Conservation (phyloP, 106 monocot genomes). For the Acorus gramineus region DNA sequence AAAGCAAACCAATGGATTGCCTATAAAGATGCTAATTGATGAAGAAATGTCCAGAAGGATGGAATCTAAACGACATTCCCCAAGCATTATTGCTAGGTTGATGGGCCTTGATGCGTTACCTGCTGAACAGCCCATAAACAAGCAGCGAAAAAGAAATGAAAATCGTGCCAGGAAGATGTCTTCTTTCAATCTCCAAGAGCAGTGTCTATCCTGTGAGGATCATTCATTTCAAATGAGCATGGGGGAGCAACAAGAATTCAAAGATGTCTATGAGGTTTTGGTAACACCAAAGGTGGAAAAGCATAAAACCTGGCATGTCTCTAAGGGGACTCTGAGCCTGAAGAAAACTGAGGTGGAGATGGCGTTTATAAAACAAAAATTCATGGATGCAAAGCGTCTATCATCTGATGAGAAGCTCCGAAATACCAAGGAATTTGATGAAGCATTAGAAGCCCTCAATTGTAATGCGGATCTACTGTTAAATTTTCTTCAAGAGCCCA, state of each 20-base stretch:
- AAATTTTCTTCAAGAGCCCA: slow-evolving; percentile 65
- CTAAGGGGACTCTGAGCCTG: slow-evolving; percentile 6
- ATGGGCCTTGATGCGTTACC: slow-evolving; percentile 57
- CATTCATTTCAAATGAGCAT: slow-evolving; percentile 4
- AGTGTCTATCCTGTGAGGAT: slow-evolving; percentile 8
- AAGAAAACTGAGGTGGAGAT: slow-evolving; percentile 24
- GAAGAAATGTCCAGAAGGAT: slow-evolving; percentile 27
- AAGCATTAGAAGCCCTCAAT: slow-evolving; percentile 47
- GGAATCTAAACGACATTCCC: slow-evolving; percentile 10
- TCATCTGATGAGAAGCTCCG: slow-evolving; percentile 39
- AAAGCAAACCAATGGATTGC: slow-evolving; percentile 5
- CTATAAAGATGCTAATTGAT: slow-evolving; percentile 19
- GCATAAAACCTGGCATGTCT: slow-evolving; percentile 6
- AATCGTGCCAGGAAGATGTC: slow-evolving; percentile 6
- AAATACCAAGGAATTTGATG: slow-evolving; percentile 43
- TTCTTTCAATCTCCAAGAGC: slow-evolving; percentile 17
- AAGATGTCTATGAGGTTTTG: slow-evolving; percentile 80
- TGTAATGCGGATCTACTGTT: slow-evolving; percentile 50
- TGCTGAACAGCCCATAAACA: slow-evolving; percentile 10
- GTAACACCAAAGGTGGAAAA: slow-evolving; percentile 40
- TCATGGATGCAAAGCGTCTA: slow-evolving; percentile 35
- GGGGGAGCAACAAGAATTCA: slow-evolving; percentile 41
- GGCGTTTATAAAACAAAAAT: slow-evolving; percentile 39
- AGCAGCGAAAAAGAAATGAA: slow-evolving; percentile 15
- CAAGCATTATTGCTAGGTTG: slow-evolving; percentile 26